Evolutionary conservation across 306 rosid species (phyloP).

Genomic region (Hippophae rhamnoides): DNA sequence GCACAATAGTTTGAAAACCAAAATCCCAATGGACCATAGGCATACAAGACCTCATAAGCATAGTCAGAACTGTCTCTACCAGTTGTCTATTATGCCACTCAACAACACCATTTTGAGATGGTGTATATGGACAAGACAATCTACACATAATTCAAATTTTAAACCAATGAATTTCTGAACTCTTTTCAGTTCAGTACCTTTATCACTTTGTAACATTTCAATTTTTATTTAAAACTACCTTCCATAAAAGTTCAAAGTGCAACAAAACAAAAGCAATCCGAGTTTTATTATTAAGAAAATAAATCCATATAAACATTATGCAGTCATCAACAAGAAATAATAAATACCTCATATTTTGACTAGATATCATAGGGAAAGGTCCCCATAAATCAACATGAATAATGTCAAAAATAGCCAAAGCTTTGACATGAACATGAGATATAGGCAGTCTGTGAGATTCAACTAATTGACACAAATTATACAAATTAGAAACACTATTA

Average conservation of each 20-base stretch:
- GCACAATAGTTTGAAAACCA: not conserved
- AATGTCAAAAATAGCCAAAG: not conserved
- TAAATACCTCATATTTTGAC: not conserved
- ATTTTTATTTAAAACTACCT: not conserved
- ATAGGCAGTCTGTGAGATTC: not conserved
- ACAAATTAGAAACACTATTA: not conserved
- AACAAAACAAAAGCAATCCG: not conserved
- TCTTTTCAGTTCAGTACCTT: not conserved
- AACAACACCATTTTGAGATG: not conserved
- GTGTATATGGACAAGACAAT: not conserved
- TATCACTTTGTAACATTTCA: not conserved
- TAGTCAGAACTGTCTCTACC: not conserved
- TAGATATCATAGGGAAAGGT: not conserved
- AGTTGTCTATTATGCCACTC: not conserved
- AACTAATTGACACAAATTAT: not conserved
- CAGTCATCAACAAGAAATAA: not conserved
- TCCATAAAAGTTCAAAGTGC: not conserved
- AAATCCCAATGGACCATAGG: not conserved
- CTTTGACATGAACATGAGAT: accelerated
- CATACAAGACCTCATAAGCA: not conserved
- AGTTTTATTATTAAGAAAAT: not conserved
- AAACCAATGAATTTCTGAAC: not conserved
- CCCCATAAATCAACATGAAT: not conserved
- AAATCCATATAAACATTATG: not conserved
- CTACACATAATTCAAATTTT: not conserved